Base-by-base conservation (phyloP, 768 basidiomycete species). In the Podaxis sp. region DNA sequence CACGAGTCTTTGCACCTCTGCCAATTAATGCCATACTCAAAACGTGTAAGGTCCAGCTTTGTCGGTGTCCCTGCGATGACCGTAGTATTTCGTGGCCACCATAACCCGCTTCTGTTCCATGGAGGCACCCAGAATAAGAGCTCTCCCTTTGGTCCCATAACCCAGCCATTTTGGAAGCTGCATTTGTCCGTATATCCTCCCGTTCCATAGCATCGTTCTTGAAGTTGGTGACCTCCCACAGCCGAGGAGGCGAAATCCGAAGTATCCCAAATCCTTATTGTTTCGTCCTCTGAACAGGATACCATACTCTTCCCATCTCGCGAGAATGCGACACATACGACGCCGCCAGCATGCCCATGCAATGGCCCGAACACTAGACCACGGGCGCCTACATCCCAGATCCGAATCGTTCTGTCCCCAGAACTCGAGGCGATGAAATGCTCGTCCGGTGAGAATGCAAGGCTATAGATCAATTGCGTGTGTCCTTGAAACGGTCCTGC, bases 231-330 rank as follows among this genome's bases (percentile, higher is more conserved):
- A 7, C 33, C 56, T 13, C 12, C 15, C 8, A 2, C 10, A 24
- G 12, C 17, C 2, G 4, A 52, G 36, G 36, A 10, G 33, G 50
- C 12, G 33, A 56, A 30, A 33, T 53, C 36, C 37, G 38, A 60
- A 58, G 61, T 69, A 65, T 72, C 68, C 77, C 77, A 78, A 41
- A 76, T 65, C 26, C 75, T 71, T 37, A 79, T 65, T 2, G 76
- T 74, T 11, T 61, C 64, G 65, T 80, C 78, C 20, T 70, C 72
- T 37, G 77, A 78, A 63, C 73, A 73, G 48, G 78, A 78, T 49
- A 74, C 67, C 46, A 80, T 54, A 26, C 61, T 65, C 54, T 64
- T 67, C 26, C 76, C 79, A 68, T 77, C 71, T 41, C 67, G 75
- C 7, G 64, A 65, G 33, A 62, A 63, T 8, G 56, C 54, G 15